Conservation (phyloP, 495 filamentous ascomycete species). For the Darksidea phi region DNA sequence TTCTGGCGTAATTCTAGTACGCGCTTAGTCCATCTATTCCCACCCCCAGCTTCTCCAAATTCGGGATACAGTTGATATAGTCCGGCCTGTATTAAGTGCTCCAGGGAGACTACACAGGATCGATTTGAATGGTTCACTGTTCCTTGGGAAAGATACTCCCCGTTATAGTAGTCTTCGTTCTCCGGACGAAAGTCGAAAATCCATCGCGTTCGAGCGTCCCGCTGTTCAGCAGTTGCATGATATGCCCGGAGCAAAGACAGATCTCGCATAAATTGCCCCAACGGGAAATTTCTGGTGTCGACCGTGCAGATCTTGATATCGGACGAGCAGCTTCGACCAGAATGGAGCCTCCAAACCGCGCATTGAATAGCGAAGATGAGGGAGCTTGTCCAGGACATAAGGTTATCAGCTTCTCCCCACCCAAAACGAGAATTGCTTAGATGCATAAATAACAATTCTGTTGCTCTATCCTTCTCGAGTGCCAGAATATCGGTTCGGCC, state of each 20-base stretch:
- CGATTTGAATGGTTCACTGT: slow-evolving; percentile 28
- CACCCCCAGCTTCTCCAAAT: not conserved
- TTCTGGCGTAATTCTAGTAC: not conserved
- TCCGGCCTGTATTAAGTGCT: slow-evolving; percentile 8
- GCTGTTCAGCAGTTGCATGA: slow-evolving; percentile 11
- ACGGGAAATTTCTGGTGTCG: slow-evolving; percentile 38
- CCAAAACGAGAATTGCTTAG: slow-evolving; percentile 33
- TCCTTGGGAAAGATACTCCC: slow-evolving; percentile 46
- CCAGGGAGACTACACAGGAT: slow-evolving; percentile 21
- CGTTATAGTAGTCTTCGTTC: slow-evolving; percentile 37
- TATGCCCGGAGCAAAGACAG: slow-evolving; percentile 40
- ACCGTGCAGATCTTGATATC: slow-evolving; percentile 42
- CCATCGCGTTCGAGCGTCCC: slow-evolving; percentile 12
- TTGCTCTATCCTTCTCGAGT: slow-evolving; percentile 25
- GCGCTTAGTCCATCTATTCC: not conserved
- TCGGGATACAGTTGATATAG: not conserved
- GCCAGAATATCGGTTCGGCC: slow-evolving; percentile 20
- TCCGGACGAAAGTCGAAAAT: slow-evolving; percentile 14
- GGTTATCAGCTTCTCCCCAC: slow-evolving; percentile 32
- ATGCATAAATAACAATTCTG: slow-evolving; percentile 36
- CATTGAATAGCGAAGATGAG: slow-evolving; percentile 44
- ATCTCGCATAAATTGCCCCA: slow-evolving; percentile 41
- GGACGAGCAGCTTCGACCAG: slow-evolving; percentile 1
- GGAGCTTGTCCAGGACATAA: slow-evolving; percentile 47
- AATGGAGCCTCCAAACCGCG: slow-evolving; percentile 32